Percentiles rank a stretch among this genome's conserved stretches.
These are phyloP conservation scores for Sarocladium oryzae DNA, from an alignment of 2,329 filamentous ascomycete genomes.

Conservation along the genomic window DNA sequence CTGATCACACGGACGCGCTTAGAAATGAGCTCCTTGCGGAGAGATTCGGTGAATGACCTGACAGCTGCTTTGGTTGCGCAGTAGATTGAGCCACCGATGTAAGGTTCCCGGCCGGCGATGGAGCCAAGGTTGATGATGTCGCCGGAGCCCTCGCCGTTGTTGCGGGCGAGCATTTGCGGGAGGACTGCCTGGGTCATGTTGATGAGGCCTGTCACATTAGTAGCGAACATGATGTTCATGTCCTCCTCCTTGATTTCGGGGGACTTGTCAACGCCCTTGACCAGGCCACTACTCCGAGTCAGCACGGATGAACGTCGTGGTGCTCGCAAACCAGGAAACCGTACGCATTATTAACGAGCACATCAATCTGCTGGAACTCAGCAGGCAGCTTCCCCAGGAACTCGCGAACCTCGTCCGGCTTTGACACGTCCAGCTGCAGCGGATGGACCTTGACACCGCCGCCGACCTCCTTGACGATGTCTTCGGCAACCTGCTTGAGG, in stretches of 20 bases:
- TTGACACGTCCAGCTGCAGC: constrained; percentile 81
- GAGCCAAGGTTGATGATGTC: constrained; percentile 95
- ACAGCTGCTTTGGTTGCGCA: constrained; percentile 93
- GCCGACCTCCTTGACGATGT: constrained; percentile 72
- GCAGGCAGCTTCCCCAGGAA: constrained; percentile 70
- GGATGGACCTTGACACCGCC: constrained; percentile 77
- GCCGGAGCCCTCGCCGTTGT: constrained; percentile 63
- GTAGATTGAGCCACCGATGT: constrained; percentile 82
- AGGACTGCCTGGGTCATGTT: constrained; percentile 93
- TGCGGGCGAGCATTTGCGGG: constrained; percentile 70
- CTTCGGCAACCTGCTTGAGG: constrained; percentile 66
- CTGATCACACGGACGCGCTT: constrained; percentile 79
- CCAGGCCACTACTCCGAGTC: constrained; percentile 59
- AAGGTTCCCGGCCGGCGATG: constrained; percentile 81
- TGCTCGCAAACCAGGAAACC: constrained; percentile 26
- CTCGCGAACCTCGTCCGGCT: constrained; percentile 61
- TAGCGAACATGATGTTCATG: constrained; percentile 80
- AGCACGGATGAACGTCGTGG: neutral
- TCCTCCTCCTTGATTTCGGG: constrained; percentile 81
- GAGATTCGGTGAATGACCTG: constrained; percentile 71
- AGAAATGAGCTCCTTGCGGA: constrained; percentile 77
- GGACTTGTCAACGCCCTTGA: constrained; percentile 80
- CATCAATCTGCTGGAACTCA: constrained; percentile 77
- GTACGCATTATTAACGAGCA: constrained; percentile 94
- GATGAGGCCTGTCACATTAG: constrained; percentile 91